Evolutionary conservation across 495 filamentous ascomycete genomes (phyloP), one percentile per base, ranked within the genome.

Genomic region (Aspergillus indologenus): DNA sequence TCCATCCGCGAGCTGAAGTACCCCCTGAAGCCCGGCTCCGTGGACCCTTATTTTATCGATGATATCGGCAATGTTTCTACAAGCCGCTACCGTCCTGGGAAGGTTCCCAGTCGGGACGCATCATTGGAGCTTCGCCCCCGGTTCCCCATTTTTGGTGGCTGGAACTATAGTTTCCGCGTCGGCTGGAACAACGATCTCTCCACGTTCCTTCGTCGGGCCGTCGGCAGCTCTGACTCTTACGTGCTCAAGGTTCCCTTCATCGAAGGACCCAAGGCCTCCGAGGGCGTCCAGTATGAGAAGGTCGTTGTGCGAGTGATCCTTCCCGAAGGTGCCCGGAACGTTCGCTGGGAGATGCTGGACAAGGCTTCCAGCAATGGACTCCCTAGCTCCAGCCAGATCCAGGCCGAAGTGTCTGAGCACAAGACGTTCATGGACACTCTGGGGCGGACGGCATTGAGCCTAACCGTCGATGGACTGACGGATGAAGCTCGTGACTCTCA

Each of bases 21-120:
- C 63, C 89, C 91, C 1, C 82, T 98, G 24, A 83, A 80, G 53
- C 81, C 85, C 24, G 92, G 93, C 60, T 89, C 87, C 54, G 78
- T 83, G 53, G 86, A 96, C 65, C 82, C 94, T 1, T 98, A 98
- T 79, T 98, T 94, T 74, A 93, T 87, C 23, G 94, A 98, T 69
- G 92, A 92, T 61, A 96, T 98, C 66, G 94, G 94, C 59, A 98
- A 98, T 69, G 91, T 98, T 21, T 95, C 90, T 19, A 98, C 94
- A 24, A 96, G 90, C 56, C 84, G 85, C 65, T 98, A 92, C 81
- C 83, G 94, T 57, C 75, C 77, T n/a, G 87, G 84, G 57, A 89
- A 85, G 24, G 59, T 61, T 34, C 81, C 58, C 42, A 63, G 81
- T 70, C 83, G 87, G 1, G 91, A 96, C 65, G 91, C 90, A 31